These are phyloP conservation scores for Nicotiana noctiflora DNA, from an alignment of 257 asterid species.

Conservation along the genomic window DNA sequence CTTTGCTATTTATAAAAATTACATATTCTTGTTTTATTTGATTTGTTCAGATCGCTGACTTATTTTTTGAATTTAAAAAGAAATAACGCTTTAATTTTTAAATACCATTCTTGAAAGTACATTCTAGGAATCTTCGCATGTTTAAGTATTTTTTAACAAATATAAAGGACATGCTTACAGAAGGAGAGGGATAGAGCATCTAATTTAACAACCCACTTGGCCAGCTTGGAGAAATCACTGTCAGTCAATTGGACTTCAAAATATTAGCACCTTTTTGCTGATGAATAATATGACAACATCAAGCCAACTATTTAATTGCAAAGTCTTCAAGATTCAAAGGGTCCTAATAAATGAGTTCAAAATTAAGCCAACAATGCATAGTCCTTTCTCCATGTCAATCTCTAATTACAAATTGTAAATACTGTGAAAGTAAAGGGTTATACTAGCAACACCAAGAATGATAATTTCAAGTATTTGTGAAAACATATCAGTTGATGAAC, in stretches of 20 bases:
- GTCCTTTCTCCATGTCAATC: too few relatives aligned
- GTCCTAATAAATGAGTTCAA: neutral
- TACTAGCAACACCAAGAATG: too few relatives aligned
- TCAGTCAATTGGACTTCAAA: neutral
- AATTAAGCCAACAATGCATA: too few relatives aligned
- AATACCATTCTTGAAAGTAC: neutral
- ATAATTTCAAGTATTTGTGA: too few relatives aligned
- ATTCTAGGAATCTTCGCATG: neutral
- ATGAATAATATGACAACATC: neutral
- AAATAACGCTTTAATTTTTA: neutral
- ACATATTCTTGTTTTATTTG: neutral
- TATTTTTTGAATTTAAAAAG: neutral
- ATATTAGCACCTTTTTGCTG: neutral
- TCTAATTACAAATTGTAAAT: too few relatives aligned
- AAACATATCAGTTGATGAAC: too few relatives aligned
- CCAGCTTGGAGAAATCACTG: neutral
- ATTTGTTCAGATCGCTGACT: neutral
- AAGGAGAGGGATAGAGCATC: neutral
- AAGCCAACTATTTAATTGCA: neutral
- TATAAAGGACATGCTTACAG: neutral
- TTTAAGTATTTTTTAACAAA: neutral
- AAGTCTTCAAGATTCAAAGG: neutral
- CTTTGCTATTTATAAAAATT: neutral
- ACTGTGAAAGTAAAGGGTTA: too few relatives aligned
- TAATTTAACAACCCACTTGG: neutral